A percentile compares a stretch with the other conserved stretches of the same genome.
phyloP scores from a whole-genome alignment of 192 early-diverging fungal species.

The Backusella mclennaniae region DNA sequence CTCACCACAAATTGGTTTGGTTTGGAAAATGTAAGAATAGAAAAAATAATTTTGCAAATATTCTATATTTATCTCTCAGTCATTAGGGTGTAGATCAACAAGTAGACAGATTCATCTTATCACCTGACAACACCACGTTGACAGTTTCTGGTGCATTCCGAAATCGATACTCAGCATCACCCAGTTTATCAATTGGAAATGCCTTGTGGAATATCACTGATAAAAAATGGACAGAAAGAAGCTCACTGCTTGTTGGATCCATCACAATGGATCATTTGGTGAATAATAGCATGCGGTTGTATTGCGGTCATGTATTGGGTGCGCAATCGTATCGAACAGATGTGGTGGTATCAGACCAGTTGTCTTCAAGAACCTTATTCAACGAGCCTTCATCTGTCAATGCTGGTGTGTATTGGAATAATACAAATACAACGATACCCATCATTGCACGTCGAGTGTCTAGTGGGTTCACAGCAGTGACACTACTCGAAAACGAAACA shows the following conservation, averaged over 20 bases:
- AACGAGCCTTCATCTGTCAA: neutral
- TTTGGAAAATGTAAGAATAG: conserved; percentile 1
- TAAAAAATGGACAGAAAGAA: neutral
- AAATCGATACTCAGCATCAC: neutral
- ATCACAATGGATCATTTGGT: neutral
- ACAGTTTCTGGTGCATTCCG: conserved; percentile 8
- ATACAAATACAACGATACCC: neutral
- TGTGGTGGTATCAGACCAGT: neutral
- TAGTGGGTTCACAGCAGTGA: neutral
- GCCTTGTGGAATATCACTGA: neutral
- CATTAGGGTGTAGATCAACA: conserved; percentile 21
- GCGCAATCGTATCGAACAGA: conserved; percentile 3
- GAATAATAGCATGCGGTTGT: neutral
- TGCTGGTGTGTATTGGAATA: neutral
- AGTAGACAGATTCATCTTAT: neutral
- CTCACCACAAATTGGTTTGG: neutral
- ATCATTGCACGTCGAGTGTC: neutral
- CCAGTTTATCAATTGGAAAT: conserved; percentile 6
- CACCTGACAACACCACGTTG: neutral
- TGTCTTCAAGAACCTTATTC: neutral
- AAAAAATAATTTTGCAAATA: neutral
- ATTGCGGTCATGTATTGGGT: neutral
- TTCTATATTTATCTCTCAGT: neutral
- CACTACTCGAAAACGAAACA: neutral
- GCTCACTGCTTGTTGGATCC: neutral